Evolutionary conservation across 2,329 filamentous ascomycete genomes (phyloP), one percentile per base, ranked within the genome.

Genomic region (Pyricularia grisea): DNA sequence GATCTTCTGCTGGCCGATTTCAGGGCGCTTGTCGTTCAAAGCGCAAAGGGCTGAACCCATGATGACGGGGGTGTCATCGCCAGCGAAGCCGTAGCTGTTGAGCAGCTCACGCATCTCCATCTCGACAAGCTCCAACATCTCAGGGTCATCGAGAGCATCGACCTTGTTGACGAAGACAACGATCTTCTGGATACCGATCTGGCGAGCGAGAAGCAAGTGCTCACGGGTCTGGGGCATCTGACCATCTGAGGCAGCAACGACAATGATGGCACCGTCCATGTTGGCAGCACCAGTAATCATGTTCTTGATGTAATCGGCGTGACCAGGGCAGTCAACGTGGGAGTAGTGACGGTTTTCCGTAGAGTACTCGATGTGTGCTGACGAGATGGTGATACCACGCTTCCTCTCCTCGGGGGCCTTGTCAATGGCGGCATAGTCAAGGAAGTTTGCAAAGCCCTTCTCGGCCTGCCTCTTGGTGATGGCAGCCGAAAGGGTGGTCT

Each of bases 291-390:
- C 95, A 74, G 95, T 99, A 81, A 99, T 99, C 95, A 99, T 99
- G 90, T 99, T 99, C 89, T 99, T 99, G 86, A 99, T 98, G 87
- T 99, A 99, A 93, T 99, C 95, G 83, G 95, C 95, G 90, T 99
- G 95, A 83, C 95, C 95, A 70, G 95, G 95, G 83, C 95, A 99
- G 88, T 99, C 95, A 85, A 99, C 95, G 88, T 99, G 95, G 77
- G 95, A 95, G 84, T 99, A 99, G 86, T 99, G 95, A 78, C 95
- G 91, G 79, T 85, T 86, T 0, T 97, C 92, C 80, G 95, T 99
- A 75, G 92, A 84, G 86, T 98, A 99, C 85, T 99, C 95, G 84
- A 99, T 97, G 84, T 99, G 95, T 74, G 95, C 93, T 69, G 95
- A 96, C 70, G 95, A 94, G 80, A 99, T 99, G 80, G 95, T 99